These are phyloP conservation scores for Sistotremastrum suecicum DNA, from an alignment of 768 basidiomycete genomes.

Conservation along the genomic window DNA sequence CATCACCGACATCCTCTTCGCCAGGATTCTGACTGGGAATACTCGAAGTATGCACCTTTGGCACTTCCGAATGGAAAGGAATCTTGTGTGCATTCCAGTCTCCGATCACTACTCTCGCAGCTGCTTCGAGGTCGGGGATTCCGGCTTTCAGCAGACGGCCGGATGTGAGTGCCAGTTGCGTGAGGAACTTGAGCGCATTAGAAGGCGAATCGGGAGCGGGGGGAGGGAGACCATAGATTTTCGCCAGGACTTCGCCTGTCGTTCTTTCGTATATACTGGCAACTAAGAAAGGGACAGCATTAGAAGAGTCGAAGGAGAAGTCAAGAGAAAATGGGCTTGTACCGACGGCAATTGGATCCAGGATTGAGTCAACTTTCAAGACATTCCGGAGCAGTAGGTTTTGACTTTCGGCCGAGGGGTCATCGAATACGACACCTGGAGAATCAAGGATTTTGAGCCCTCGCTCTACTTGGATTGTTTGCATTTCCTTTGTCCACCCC, in stretches of 20 bases:
- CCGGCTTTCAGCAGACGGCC: slow-evolving; percentile 88
- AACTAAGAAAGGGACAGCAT: slow-evolving; percentile 29
- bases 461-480: slow-evolving; percentile 84
- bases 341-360: slow-evolving; percentile 86
- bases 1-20: slow-evolving; percentile 68
- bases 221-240: slow-evolving; percentile 74
- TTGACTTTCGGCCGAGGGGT: slow-evolving; percentile 41
- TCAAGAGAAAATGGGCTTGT: slow-evolving; percentile 13
- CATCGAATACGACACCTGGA: slow-evolving; percentile 94
- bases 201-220: slow-evolving; percentile 21
- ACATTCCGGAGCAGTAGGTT: slow-evolving; percentile 78
- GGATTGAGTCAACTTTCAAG: slow-evolving; percentile 78
- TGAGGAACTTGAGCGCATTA: slow-evolving; percentile 70
- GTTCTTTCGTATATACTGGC: slow-evolving; percentile 44
- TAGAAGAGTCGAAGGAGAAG: background rate
- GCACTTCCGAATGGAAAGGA: slow-evolving; percentile 74
- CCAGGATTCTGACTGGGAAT: slow-evolving; percentile 45
- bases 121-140: slow-evolving; percentile 71
- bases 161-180: slow-evolving; percentile 72
- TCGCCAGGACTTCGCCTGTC: slow-evolving; percentile 52
- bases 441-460: slow-evolving; percentile 89
- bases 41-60: slow-evolving; percentile 61
- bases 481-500: slow-evolving; percentile 85
- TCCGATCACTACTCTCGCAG: slow-evolving; percentile 67
- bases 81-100: slow-evolving; percentile 99